Percentiles rank a stretch among this genome's conserved stretches.
phyloP scores from a whole-genome alignment of 2,329 filamentous ascomycete genomes.

The Pyricularia pennisetigena region DNA sequence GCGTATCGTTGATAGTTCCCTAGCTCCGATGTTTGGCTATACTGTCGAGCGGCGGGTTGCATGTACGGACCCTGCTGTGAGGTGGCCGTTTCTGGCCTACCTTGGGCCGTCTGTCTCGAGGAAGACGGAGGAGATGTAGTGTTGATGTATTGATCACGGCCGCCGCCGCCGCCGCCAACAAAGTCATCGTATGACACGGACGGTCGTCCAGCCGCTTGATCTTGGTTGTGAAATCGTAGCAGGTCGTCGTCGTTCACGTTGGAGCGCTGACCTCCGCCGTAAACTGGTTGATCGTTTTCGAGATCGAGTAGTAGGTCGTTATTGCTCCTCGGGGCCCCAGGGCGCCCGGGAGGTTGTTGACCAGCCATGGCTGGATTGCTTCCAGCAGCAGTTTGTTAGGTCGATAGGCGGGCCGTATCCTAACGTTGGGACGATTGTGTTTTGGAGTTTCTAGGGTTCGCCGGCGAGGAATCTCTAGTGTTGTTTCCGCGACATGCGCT shows the following conservation, averaged over 20 bases:
- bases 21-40: slow-evolving; percentile 70
- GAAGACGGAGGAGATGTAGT: slow-evolving; percentile 8
- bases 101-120: background rate
- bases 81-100: slow-evolving; percentile 4
- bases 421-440: background rate
- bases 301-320: slow-evolving; percentile 66
- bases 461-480: background rate
- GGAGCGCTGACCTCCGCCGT: slow-evolving; percentile 67
- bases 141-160: slow-evolving; percentile 8
- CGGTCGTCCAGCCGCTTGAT: slow-evolving; percentile 58
- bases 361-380: slow-evolving; percentile 1
- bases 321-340: slow-evolving; percentile 22
- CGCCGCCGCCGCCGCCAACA: slow-evolving; percentile 52
- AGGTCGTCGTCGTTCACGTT: slow-evolving; percentile 64
- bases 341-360: slow-evolving; percentile 4
- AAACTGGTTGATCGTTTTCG: slow-evolving; percentile 60
- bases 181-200: slow-evolving; percentile 95
- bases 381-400: background rate
- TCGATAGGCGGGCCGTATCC: background rate
- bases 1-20: slow-evolving; percentile 89
- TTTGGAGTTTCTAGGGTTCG: background rate
- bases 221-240: slow-evolving; percentile 49
- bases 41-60: slow-evolving; percentile 31
- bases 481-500: background rate
- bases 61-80: slow-evolving; percentile 32